Percentiles rank a stretch among this genome's conserved stretches.
Conservation (phyloP, 2,329 filamentous ascomycete species). For the Fusarium floridanum region DNA sequence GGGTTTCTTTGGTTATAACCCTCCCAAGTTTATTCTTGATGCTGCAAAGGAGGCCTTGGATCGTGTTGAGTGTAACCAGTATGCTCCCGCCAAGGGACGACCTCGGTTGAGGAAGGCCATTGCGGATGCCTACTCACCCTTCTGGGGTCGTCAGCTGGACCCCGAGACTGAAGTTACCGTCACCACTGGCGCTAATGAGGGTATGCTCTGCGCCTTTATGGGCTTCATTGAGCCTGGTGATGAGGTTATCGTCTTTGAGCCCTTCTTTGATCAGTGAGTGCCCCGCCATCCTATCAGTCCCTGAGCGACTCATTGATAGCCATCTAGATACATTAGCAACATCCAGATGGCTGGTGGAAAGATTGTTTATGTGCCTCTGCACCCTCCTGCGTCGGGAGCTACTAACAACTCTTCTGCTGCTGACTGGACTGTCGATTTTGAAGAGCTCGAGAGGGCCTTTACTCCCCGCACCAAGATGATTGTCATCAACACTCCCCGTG, state of each 20-base stretch:
- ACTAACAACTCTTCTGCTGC: slow-evolving; percentile 84
- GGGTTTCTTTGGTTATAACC: slow-evolving; percentile 92
- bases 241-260: slow-evolving; percentile 98
- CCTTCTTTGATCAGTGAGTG: slow-evolving; percentile 92
- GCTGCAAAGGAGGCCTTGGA: slow-evolving; percentile 92
- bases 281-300: no score
- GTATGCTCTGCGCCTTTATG: slow-evolving; percentile 98
- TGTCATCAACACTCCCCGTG: slow-evolving; percentile 82
- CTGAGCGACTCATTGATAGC: slow-evolving; percentile 3
- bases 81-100: slow-evolving; percentile 94
- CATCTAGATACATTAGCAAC: slow-evolving; percentile 81
- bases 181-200: slow-evolving; percentile 91
- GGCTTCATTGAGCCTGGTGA: slow-evolving; percentile 94
- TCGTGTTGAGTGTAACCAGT: slow-evolving; percentile 97
- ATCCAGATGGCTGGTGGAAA: slow-evolving; percentile 98
- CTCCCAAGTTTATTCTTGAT: slow-evolving; percentile 88
- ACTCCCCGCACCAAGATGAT: slow-evolving; percentile 95
- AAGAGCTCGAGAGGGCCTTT: slow-evolving; percentile 83
- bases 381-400: slow-evolving; percentile 85
- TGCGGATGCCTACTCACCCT: slow-evolving; percentile 90
- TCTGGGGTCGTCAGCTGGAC: slow-evolving; percentile 85
- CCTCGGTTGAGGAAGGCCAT: slow-evolving; percentile 93
- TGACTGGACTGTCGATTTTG: slow-evolving; percentile 90
- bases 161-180: slow-evolving; percentile 95
- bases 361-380: slow-evolving; percentile 94